phyloP scores from a whole-genome alignment of 495 filamentous ascomycete species.

The Aspergillus biplanus region DNA sequence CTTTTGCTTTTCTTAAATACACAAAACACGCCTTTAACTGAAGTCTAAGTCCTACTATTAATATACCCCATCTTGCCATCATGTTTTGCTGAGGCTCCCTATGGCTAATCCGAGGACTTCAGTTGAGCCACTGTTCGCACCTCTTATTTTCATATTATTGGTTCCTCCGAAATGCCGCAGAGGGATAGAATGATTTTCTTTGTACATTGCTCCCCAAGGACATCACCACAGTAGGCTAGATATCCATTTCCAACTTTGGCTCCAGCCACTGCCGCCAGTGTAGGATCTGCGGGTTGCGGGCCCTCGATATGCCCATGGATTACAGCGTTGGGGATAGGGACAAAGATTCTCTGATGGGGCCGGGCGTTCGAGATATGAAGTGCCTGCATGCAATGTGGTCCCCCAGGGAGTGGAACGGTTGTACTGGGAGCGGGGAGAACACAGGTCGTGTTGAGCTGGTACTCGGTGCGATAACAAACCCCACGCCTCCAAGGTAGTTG shows the following conservation, averaged over 20 bases:
- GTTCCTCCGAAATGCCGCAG: too few species aligned
- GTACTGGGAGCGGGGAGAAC: conserved; percentile 17
- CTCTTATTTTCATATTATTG: too few species aligned
- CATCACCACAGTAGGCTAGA: conserved; percentile 53
- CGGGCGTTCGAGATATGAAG: conserved; percentile 39
- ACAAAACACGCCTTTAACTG: too few species aligned
- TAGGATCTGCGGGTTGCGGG: conserved; percentile 28
- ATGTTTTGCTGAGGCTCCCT: too few species aligned
- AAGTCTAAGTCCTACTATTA: too few species aligned
- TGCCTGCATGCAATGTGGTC: conserved; percentile 48
- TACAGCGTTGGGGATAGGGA: conserved; percentile 19
- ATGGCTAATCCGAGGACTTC: too few species aligned
- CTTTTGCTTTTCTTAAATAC: too few species aligned
- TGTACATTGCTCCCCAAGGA: conserved; percentile 38
- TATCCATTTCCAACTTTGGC: conserved; percentile 39
- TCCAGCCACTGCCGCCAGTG: conserved; percentile 39
- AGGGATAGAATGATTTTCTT: too few species aligned
- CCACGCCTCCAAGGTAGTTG: conserved; percentile 44
- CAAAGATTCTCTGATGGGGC: conserved; percentile 34
- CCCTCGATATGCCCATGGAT: neutral
- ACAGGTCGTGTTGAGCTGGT: conserved; percentile 24
- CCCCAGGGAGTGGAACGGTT: conserved; percentile 27
- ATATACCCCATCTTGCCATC: too few species aligned
- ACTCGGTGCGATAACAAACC: conserved; percentile 36
- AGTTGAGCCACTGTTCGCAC: too few species aligned